Evolutionary conservation across 805 yeast genomes (phyloP), one percentile per base, ranked within the genome.

Genomic region (Nakazawaea ishiwadae): DNA sequence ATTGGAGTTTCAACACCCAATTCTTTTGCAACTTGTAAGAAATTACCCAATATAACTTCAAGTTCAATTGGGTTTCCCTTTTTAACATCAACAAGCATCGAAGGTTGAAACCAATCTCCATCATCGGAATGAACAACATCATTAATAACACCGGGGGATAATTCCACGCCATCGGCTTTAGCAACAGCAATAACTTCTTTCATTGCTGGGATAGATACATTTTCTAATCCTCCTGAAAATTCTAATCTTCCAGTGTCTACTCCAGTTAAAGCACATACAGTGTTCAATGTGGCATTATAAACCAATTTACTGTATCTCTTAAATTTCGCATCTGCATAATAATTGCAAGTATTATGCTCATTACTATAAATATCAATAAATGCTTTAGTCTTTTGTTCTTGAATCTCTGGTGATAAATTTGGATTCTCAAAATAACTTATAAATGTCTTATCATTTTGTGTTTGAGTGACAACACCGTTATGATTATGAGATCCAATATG

Each of bases 41-140:
- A 68, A 51, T 81, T 84, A 4, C 91, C 90, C 38, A 84, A 62
- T 45, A 86, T 81, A 17, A 75, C 82, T 52, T 84, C 89, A 21
- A 79, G 59, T 58, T 86, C 95, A 49, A 84, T 73, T 36, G 79
- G 78, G 53, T 83, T 80, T 19, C 79, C 77, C 48, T 81, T 79
- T 38, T 74, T 63, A 16, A 71, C 70, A 53, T 84, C 93, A 9
- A 81, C 83, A 46, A 73, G 62, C 91, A 84, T 84, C 4, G 89
- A 81, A 2, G 91, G 91, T 39, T 71, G 68, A 55, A 75, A 84
- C 60, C 71, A 75, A 27, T 63, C 66, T 9, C 77, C 77, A 44
- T 71, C 83, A 52, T 81, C 84, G 16, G 77, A 67, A 48, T 77
- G 79, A 28, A 77, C 56, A 66, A 78, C 73, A 35, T 53, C 46